phyloP scores from a whole-genome alignment of 2,329 filamentous ascomycete species.

The Aspergillus hiratsukae region DNA sequence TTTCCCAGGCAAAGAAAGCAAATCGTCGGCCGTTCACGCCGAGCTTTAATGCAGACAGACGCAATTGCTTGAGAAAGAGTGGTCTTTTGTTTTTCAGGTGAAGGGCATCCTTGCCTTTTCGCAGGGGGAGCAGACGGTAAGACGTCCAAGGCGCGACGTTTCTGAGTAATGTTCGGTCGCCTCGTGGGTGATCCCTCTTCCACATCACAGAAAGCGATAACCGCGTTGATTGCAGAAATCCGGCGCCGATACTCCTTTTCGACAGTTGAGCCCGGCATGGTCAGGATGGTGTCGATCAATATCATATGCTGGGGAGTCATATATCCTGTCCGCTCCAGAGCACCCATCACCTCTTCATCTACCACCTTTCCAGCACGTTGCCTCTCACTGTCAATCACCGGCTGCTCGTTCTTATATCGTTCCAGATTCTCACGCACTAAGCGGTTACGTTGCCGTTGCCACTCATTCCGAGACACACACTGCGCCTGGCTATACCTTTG shows the following conservation, averaged over 20 bases:
- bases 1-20: too few species aligned
- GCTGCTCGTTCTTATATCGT: constrained; percentile 15
- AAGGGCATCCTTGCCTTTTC: too few species aligned
- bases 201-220: constrained; percentile 18
- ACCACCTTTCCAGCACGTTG: constrained; percentile 15
- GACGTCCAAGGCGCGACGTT: too few species aligned
- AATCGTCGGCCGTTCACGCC: too few species aligned
- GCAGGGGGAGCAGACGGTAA: too few species aligned
- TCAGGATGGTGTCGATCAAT: constrained; percentile 20
- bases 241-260: constrained; percentile 20
- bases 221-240: constrained; percentile 21
- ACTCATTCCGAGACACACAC: constrained; percentile 15
- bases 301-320: constrained; percentile 20
- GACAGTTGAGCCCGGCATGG: constrained; percentile 16
- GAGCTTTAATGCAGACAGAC: too few species aligned
- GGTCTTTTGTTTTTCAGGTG: too few species aligned
- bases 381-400: constrained; percentile 16
- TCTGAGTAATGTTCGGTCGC: too few species aligned
- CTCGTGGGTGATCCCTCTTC: constrained; percentile 18
- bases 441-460: constrained; percentile 14
- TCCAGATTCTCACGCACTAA: constrained; percentile 13
- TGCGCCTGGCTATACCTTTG: constrained; percentile 11
- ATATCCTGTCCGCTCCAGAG: constrained; percentile 9
- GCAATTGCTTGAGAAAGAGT: too few species aligned
- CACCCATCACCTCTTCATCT: constrained; percentile 5